Evolutionary conservation across 75 land plant genomes (phyloP), one percentile per base, ranked within the genome.

Genomic region (Cunninghamia lanceolata): DNA sequence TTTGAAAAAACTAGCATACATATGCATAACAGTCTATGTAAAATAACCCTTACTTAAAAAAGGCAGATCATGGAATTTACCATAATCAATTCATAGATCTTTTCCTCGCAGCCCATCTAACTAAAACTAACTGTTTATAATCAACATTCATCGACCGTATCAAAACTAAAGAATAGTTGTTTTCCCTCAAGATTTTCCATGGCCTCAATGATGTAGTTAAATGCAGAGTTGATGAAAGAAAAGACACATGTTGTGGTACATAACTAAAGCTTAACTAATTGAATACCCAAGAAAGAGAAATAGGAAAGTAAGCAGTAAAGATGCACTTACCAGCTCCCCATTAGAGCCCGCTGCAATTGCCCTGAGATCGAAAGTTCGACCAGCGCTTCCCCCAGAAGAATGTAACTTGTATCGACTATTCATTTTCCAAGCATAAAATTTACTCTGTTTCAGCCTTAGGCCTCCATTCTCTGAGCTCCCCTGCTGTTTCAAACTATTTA

Each of bases 351-450:
- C 83, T 8, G 91, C 91, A 50, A 90, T 90, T 87, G 87, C 89
- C 11, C 89, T 84, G 53, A 90, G 90, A 84, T 90, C 91, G 81
- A 90, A 90, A 34, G 88, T 88, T 54, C 91, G 91, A n/a, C 91
- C 91, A 83, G 84, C 84, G 34, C 84, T 83, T 36, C 84, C 84
- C 6, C 84, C 84, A 34, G 84, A 42, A 66, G 84, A 83, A 68
- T 89, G 73, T 80, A 87, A n/a, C 88, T 87, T 87, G 77, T 68
- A 52, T 86, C 79, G 38, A 74, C 38, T 38, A 87, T 82, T 43
- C 84, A 83, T 83, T 83, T 21, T 80, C 82, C 46, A 34, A 21
- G 3, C 28, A 2, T 70, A 0, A 30, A 30, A 1, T 70, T 70
- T 10, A 70, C 73, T 70, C 34, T 70, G 30, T 70, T 70, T 34